phyloP scores from a whole-genome alignment of 176 grass and related monocot species.

The Calamus simplicifolius region DNA sequence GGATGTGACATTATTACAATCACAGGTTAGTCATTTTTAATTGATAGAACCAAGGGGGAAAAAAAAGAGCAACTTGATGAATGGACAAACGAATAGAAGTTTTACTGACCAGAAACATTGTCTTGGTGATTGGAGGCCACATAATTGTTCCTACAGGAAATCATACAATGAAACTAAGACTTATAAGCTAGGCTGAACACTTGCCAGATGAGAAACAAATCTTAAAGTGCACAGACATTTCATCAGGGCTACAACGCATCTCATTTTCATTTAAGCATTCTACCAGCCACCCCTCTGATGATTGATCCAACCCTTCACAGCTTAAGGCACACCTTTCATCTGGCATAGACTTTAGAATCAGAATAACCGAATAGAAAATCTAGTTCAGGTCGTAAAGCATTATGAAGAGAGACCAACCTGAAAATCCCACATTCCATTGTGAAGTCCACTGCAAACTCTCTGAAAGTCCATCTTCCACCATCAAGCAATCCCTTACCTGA shows the following conservation, averaged over 20 bases:
- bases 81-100: background rate
- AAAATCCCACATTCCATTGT: constrained; percentile 50
- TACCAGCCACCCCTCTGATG: constrained; percentile 72
- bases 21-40: background rate
- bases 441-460: constrained; percentile 38
- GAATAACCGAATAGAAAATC: background rate
- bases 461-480: constrained; percentile 53
- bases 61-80: background rate
- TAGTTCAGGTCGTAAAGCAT: background rate
- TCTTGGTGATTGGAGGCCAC: constrained; percentile 17
- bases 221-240: constrained; percentile 35
- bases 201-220: background rate
- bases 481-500: constrained; percentile 42
- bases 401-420: constrained; percentile 28
- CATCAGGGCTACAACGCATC: constrained; percentile 30
- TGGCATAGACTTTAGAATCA: constrained; percentile 30
- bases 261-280: constrained; percentile 59
- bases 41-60: background rate
- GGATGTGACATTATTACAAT: too few relatives aligned
- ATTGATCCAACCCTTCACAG: constrained; percentile 48
- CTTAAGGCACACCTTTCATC: constrained; percentile 51
- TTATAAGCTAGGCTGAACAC: background rate
- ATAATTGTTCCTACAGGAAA: constrained; percentile 47
- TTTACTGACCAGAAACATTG: constrained; percentile 43
- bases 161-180: constrained; percentile 17